Evolutionary conservation across 495 filamentous ascomycete species (phyloP), one percentile per base, ranked within the genome.

Genomic region (Neurospora terricola): DNA sequence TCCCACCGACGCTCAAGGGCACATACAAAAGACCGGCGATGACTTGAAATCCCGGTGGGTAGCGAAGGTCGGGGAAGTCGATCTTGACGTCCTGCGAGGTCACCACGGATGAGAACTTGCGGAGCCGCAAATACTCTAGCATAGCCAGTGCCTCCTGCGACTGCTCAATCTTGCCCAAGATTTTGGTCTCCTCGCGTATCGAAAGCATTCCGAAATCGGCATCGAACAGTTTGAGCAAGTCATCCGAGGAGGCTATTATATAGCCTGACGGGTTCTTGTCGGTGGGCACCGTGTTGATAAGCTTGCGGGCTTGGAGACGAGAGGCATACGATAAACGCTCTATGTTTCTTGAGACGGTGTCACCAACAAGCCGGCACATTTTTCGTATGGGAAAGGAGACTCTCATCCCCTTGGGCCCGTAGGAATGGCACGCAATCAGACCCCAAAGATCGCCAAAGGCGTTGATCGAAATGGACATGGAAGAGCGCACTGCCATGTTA

Each of bases 391-490:
- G 94, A 77, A 97, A 97, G 0, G 92, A 91, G 3, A 98, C 94
- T 40, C 95, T 86, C 93, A 96, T 97, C 2, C 93, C 93, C 21
- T 86, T 84, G 0, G 84, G 74, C 7, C 90, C 93, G 78, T 97
- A 96, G 2, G 90, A 88, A 78, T 98, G 94, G 72, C 93, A 98
- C 2, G 93, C 88, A 23, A 98, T 93, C 40, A 98, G 84, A 0
- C 94, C 95, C 94, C 94, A 98, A 0, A 97, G 83, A 72, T 97
- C 91, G 73, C 87, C 84, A 77, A 96, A 94, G 0, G 91, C 91
- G 72, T 92, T 95, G 76, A 97, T 92, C 8, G 94, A 97, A 75
- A 98, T 95, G 7, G 94, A 97, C 94, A 97, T 97, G 72, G 93
- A 96, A 1, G 93, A 91, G 30, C 94, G 88, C 4, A 97, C 93